A percentile compares a stretch with the other conserved stretches of the same genome.
phyloP scores from a whole-genome alignment of 2,329 filamentous ascomycete species.

The Exophiala dermatitidis region DNA sequence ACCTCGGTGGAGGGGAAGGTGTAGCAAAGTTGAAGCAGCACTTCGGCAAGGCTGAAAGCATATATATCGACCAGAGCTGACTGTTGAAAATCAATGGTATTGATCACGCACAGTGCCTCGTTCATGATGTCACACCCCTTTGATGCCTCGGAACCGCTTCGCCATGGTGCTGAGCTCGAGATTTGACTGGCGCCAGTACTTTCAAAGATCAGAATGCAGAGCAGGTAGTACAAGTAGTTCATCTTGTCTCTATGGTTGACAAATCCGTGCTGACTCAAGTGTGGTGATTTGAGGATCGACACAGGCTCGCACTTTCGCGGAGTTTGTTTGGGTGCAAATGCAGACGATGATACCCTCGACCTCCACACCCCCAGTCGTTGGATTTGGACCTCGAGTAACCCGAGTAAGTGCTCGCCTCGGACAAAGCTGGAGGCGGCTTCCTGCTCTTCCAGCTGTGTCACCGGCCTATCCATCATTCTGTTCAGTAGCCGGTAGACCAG shows the following conservation, averaged over 20 bases:
- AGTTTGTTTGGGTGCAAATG: neutral
- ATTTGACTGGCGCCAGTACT: neutral
- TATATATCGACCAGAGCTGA: constrained; percentile 9
- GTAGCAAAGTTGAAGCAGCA: constrained; percentile 3
- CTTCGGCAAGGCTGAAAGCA: constrained; percentile 9
- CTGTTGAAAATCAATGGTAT: neutral
- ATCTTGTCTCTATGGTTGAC: constrained; percentile 4
- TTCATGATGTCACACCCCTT: neutral
- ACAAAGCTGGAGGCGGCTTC: constrained; percentile 18
- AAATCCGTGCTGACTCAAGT: neutral
- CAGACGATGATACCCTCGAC: constrained; percentile 4
- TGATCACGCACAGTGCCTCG: neutral
- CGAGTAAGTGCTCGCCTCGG: constrained; percentile 16
- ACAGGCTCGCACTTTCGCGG: no score
- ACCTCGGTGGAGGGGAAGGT: neutral
- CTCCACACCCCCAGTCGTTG: constrained; percentile 21
- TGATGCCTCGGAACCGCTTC: no score
- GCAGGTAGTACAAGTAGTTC: constrained; percentile 10
- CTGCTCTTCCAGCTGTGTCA: neutral
- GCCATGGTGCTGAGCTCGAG: neutral
- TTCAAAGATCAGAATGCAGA: constrained; percentile 9
- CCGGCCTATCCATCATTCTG: neutral
- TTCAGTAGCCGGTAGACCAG: constrained; percentile 1
- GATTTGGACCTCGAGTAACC: constrained; percentile 20
- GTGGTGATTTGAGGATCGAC: neutral